These are phyloP conservation scores for Polytrichum commune DNA, from an alignment of 225 moss, liverwort and hornwort species.

Conservation along the genomic window DNA sequence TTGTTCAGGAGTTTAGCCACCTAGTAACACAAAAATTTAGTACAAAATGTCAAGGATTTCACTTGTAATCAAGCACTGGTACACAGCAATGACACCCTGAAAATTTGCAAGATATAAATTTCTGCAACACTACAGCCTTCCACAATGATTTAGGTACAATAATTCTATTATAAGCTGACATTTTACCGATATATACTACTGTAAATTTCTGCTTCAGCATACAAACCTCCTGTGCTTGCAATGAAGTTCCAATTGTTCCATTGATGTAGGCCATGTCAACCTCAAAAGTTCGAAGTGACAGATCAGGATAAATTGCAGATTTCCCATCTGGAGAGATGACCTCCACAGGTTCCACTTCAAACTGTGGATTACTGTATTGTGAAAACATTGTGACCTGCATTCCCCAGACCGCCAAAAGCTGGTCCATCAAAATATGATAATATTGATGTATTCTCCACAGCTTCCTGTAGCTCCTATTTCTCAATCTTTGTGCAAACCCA, in stretches of 20 bases:
- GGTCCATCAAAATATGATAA: too few relatives aligned
- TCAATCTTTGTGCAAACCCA: too few relatives aligned
- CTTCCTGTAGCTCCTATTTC: too few relatives aligned
- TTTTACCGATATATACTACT: too few relatives aligned
- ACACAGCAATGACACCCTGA: too few relatives aligned
- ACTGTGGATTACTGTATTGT: constrained; percentile 71
- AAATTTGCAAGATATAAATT: too few relatives aligned
- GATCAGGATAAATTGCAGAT: constrained; percentile 66
- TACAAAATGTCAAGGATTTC: too few relatives aligned
- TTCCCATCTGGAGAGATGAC: constrained; percentile 63
- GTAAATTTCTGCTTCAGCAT: neutral
- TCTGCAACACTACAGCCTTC: too few relatives aligned
- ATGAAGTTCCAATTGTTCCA: constrained; percentile 48
- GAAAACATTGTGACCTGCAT: constrained; percentile 91
- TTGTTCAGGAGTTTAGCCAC: constrained; percentile 65
- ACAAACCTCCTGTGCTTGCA: constrained; percentile 55
- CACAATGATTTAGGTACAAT: too few relatives aligned
- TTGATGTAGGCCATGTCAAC: constrained; percentile 71
- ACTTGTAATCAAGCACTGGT: too few relatives aligned
- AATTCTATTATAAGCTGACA: too few relatives aligned
- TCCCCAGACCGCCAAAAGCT: neutral
- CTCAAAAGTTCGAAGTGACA: constrained; percentile 58
- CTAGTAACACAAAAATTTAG: constrained; percentile 24
- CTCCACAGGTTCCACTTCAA: constrained; percentile 89
- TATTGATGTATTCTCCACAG: too few relatives aligned